phyloP scores from a whole-genome alignment of 2,329 filamentous ascomycete species.

The Penicillium occitanis region DNA sequence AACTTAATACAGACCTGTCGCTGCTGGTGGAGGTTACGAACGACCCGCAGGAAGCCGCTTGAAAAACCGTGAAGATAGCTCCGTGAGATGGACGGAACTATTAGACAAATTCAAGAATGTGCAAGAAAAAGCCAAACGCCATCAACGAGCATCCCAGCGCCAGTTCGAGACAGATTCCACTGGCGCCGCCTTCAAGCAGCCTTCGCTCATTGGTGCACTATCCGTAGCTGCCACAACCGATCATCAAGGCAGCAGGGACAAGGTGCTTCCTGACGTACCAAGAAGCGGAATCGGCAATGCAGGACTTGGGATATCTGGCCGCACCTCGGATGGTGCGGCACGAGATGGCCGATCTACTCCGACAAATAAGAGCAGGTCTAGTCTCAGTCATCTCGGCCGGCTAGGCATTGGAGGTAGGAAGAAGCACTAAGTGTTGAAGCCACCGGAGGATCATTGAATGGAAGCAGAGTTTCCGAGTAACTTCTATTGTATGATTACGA shows the following conservation, averaged over 20 bases:
- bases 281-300: slow-evolving; percentile 27
- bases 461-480: background rate
- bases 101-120: slow-evolving; percentile 92
- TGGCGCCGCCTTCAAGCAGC: slow-evolving; percentile 40
- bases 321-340: slow-evolving; percentile 48
- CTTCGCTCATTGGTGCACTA: slow-evolving; percentile 33
- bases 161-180: slow-evolving; percentile 55
- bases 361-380: slow-evolving; percentile 59
- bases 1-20: slow-evolving; percentile 13
- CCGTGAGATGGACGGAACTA: slow-evolving; percentile 87
- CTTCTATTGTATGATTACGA: background rate
- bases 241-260: slow-evolving; percentile 33
- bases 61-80: slow-evolving; percentile 76
- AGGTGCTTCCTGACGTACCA: slow-evolving; percentile 36
- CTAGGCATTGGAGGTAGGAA: slow-evolving; percentile 69
- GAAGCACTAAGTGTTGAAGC: slow-evolving; percentile 34
- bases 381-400: slow-evolving; percentile 68
- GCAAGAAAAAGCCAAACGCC: slow-evolving; percentile 78
- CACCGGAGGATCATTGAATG: background rate
- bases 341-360: slow-evolving; percentile 30
- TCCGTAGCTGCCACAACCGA: slow-evolving; percentile 30
- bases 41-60: slow-evolving; percentile 67
- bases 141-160: slow-evolving; percentile 56
- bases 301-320: slow-evolving; percentile 36
- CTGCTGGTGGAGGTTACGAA: slow-evolving; percentile 58